Conservation (phyloP, 192 early-diverging fungal species). For the Diversispora epigaea region DNA sequence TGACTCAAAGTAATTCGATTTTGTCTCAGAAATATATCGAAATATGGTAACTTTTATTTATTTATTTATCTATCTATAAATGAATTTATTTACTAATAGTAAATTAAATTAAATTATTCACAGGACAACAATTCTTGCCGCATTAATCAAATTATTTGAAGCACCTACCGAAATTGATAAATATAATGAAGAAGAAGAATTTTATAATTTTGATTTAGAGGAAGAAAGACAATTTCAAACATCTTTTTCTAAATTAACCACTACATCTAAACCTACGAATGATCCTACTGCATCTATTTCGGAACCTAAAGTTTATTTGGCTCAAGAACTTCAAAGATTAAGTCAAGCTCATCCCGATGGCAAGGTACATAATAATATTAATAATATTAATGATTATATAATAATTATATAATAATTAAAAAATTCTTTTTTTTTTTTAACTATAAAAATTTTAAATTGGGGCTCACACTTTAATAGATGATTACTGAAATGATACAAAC, state of each 20-base stretch:
- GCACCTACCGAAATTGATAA: conserved; percentile 52
- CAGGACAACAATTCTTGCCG: conserved; percentile 54
- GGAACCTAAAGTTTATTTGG: conserved; percentile 51
- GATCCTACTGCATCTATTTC: conserved; percentile 62
- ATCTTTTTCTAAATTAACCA: conserved; percentile 75
- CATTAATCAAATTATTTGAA: conserved; percentile 59
- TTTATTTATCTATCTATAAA: conserved; percentile 17
- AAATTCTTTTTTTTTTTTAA: neutral
- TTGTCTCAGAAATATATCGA: conserved; percentile 52
- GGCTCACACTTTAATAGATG: neutral
- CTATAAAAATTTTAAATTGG: neutral
- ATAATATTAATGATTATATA: no score
- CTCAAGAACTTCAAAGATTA: conserved; percentile 50
- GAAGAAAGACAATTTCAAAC: conserved; percentile 80
- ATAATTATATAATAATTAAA: no score
- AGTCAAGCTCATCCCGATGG: conserved; percentile 42
- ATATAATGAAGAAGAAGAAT: conserved; percentile 49
- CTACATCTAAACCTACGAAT: conserved; percentile 61
- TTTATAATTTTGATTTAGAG: conserved; percentile 74
- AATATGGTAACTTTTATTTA: conserved; percentile 38
- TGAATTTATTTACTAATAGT: neutral
- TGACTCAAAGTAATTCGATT: conserved; percentile 57
- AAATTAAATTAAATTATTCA: neutral
- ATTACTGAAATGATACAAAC: conserved; percentile 9
- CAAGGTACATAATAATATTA: conserved; percentile 18